Evolutionary conservation across 306 rosid genomes (phyloP), one percentile per base, ranked within the genome.

Genomic region (Acacia acuminata): DNA sequence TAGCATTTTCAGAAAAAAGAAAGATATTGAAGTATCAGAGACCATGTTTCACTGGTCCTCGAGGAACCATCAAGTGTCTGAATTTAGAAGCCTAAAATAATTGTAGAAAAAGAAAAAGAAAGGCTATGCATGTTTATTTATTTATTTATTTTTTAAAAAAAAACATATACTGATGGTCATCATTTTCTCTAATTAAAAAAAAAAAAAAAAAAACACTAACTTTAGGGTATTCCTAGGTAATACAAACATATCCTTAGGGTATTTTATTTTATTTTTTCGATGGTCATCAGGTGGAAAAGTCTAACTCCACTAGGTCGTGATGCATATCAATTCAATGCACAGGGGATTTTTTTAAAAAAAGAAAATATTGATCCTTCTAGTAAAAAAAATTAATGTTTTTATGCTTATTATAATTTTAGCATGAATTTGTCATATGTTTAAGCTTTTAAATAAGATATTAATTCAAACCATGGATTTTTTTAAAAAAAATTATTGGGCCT

Each of bases 11-110:
- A 63, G 32, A 63, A 25, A 63, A 38, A 63, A 63, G n/a, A 64
- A 64, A 15, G 40, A 63, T 63, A 63, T 63, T 5, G 27, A 9
- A 4, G 38, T 19, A 27, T 63, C 38, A 13, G 68, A 13, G 38
- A 27, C 32, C 68, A 27, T 63, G 70, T 64, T 64, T 30, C 70
- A 64, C 22, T 30, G 70, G 70, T 64, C 70, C 70, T 64, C n/a
- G 70, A 30, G 20, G 69, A 64, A 30, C 68, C 42, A 64, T 30
- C 3, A 30, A 13, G 38, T 63, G 69, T 63, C 9, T 27, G 69
- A 63, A 63, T 63, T 63, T 5, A 27, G 69, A 27, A 13, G 69
- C 20, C 69, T 63, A 13, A 63, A 63, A 20, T 63, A 63, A 63
- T 12, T 27, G 17, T 63, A 63, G 69, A 14, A 11, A 25, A 61